phyloP scores from a whole-genome alignment of 108 stramenopile genomes.

The Licmophora abbreviata region DNA sequence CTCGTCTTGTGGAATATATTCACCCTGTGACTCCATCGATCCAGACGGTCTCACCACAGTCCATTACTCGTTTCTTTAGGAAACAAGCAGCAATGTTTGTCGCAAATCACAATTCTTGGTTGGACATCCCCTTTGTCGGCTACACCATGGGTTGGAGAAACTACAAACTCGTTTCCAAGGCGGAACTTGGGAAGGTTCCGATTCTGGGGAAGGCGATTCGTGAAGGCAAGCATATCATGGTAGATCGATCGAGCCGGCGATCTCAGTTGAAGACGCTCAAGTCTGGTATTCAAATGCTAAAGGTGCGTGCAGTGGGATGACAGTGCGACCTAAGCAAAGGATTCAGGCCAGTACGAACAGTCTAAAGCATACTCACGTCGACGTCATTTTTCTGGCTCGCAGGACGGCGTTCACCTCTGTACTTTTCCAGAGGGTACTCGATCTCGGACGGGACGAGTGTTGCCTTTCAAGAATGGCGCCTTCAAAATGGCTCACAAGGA shows the following conservation, averaged over 20 bases:
- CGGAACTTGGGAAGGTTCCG: constrained; percentile 77
- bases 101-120: constrained; percentile 86
- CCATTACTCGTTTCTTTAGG: constrained; percentile 9
- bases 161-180: constrained; percentile 86
- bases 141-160: constrained; percentile 84
- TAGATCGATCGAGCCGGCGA: constrained; percentile 64
- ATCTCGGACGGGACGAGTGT: constrained; percentile 53
- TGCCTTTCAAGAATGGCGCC: constrained; percentile 82
- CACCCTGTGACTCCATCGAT: not conserved
- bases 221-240: constrained; percentile 61
- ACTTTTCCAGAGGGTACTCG: constrained; percentile 88
- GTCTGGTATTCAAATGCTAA: constrained; percentile 74
- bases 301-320: too few species aligned
- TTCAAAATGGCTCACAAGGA: constrained; percentile 89
- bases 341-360: not conserved
- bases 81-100: constrained; percentile 80
- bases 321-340: not conserved
- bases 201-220: constrained; percentile 72
- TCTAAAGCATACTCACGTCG: not conserved
- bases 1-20: not conserved
- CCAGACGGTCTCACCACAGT: not conserved
- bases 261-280: constrained; percentile 73
- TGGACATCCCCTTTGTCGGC: constrained; percentile 86
- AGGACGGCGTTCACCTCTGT: constrained; percentile 76
- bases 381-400: not conserved